These are phyloP conservation scores for Ailanthus altissimus DNA, from an alignment of 345 rosid genomes.

Conservation along the genomic window DNA sequence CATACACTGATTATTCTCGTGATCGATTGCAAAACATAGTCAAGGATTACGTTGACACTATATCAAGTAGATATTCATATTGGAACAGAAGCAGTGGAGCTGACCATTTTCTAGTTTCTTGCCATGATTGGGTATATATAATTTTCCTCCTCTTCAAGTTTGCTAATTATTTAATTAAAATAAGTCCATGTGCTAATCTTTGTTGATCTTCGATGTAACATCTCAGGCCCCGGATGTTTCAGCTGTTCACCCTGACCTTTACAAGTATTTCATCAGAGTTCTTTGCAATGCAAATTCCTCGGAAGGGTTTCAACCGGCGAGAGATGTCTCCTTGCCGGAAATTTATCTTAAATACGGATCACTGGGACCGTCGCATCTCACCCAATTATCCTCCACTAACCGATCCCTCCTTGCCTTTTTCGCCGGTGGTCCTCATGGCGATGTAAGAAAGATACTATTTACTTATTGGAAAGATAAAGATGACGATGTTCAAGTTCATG, in stretches of 20 bases:
- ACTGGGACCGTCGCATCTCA: conserved; percentile 1
- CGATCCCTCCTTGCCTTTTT: conserved; percentile 48
- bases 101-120: conserved; percentile 68
- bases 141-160: not conserved
- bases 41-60: conserved; percentile 47
- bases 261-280: conserved; percentile 45
- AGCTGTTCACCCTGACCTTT: conserved; percentile 29
- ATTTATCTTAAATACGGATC: conserved; percentile 20
- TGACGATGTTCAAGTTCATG: conserved; percentile 29
- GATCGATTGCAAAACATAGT: conserved; percentile 48
- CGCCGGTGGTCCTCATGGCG: conserved; percentile 47
- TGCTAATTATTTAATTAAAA: not conserved
- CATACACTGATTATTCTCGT: conserved; percentile 54
- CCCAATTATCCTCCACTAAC: conserved; percentile 9
- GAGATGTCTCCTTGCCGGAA: conserved; percentile 51
- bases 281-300: conserved; percentile 54
- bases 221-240: conserved; percentile 46
- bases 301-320: conserved; percentile 44
- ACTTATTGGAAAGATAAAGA: conserved; percentile 41
- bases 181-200: not conserved
- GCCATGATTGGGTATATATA: conserved; percentile 71
- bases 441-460: conserved; percentile 35
- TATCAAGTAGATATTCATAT: conserved; percentile 44
- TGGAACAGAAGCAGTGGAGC: conserved; percentile 66
- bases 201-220: not conserved